Evolutionary conservation across 2,329 filamentous ascomycete species (phyloP).

Genomic region (Neonectria sp.): DNA sequence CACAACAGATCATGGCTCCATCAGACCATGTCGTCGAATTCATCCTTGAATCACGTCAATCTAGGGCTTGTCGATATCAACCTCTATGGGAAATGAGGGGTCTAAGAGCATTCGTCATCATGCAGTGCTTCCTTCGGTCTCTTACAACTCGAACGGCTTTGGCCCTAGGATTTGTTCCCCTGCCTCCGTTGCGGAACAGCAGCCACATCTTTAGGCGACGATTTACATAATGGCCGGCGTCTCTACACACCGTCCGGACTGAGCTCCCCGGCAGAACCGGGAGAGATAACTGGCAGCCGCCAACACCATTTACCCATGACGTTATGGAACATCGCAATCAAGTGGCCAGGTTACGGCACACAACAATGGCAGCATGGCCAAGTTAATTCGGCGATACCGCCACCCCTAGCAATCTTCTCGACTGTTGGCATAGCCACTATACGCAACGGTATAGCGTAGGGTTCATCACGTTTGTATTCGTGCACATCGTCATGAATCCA

Average conservation of each 20-base stretch:
- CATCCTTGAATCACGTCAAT: conserved; percentile 23
- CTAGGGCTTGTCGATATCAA: conserved; percentile 30
- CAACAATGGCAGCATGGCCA: neutral
- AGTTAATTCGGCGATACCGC: neutral
- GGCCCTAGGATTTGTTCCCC: conserved; percentile 9
- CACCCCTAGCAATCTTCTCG: conserved; percentile 8
- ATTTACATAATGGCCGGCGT: conserved; percentile 36
- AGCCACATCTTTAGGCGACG: conserved; percentile 4
- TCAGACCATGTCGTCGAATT: conserved; percentile 37
- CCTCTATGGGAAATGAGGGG: conserved; percentile 30
- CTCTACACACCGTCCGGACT: conserved; percentile 8
- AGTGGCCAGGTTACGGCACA: conserved; percentile 6
- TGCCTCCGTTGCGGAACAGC: conserved; percentile 27
- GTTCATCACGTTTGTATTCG: conserved; percentile 13
- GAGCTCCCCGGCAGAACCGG: conserved; percentile 5
- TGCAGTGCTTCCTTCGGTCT: neutral
- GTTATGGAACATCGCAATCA: conserved; percentile 9
- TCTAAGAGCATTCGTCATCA: conserved; percentile 2
- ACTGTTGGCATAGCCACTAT: neutral
- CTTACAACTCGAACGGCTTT: conserved; percentile 1
- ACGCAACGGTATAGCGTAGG: conserved; percentile 17
- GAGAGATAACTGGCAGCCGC: conserved; percentile 11
- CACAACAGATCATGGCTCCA: conserved; percentile 26
- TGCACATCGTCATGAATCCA: conserved; percentile 9
- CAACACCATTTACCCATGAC: conserved; percentile 22